These are phyloP conservation scores for Ganoderma lingzhi DNA, from an alignment of 1,284 basidiomycete genomes.

Conservation along the genomic window DNA sequence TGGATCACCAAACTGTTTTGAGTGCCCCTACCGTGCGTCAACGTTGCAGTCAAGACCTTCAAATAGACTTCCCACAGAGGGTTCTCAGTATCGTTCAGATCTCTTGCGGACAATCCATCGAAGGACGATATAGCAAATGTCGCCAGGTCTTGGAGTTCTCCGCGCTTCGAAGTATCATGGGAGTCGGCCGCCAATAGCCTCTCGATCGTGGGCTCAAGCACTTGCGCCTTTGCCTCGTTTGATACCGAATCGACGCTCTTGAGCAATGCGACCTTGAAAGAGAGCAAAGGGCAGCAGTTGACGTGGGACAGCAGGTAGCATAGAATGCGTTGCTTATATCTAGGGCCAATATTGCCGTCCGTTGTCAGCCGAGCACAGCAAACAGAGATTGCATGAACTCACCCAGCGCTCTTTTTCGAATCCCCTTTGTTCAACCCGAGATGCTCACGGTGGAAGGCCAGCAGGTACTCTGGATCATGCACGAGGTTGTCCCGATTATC, in stretches of 20 bases:
- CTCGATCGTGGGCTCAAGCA: slow-evolving; percentile 70
- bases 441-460: slow-evolving; percentile 68
- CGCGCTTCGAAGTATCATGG: slow-evolving; percentile 5
- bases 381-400: slow-evolving; percentile 36
- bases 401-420: slow-evolving; percentile 73
- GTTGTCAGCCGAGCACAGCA: slow-evolving; percentile 19
- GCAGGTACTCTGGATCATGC: slow-evolving; percentile 74
- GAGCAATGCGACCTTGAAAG: slow-evolving; percentile 67
- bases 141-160: slow-evolving; percentile 46
- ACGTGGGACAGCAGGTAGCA: slow-evolving; percentile 89
- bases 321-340: slow-evolving; percentile 79
- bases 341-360: slow-evolving; percentile 39
- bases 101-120: slow-evolving; percentile 53
- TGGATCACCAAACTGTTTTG: neutral
- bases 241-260: slow-evolving; percentile 65
- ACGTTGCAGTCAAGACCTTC: slow-evolving; percentile 51
- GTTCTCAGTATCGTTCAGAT: slow-evolving; percentile 55
- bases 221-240: slow-evolving; percentile 69
- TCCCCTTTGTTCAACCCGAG: slow-evolving; percentile 58
- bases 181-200: slow-evolving; percentile 44
- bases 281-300: slow-evolving; percentile 61
- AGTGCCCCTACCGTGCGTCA: slow-evolving; percentile 52
- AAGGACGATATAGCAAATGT: slow-evolving; percentile 63
- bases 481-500: slow-evolving; percentile 68
- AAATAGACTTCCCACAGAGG: slow-evolving; percentile 59